Evolutionary conservation across 2,329 filamentous ascomycete species (phyloP).

Genomic region (Didymosphaeria variabile): DNA sequence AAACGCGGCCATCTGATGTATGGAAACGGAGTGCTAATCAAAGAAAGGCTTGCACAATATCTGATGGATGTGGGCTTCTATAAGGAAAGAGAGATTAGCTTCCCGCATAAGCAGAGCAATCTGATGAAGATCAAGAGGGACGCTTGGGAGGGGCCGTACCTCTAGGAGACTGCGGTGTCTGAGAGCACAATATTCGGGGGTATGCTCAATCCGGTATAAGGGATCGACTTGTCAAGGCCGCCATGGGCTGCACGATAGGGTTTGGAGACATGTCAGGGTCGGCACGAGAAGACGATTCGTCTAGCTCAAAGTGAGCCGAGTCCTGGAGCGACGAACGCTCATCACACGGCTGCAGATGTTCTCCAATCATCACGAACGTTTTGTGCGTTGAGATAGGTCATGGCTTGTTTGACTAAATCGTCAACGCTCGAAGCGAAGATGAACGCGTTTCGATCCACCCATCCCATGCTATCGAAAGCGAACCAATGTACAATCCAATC

Average conservation of each 20-base stretch:
- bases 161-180: slow-evolving; percentile 14
- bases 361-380: background rate
- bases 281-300: background rate
- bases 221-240: no score
- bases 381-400: background rate
- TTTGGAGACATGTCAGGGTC: no score
- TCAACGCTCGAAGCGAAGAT: background rate
- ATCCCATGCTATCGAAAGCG: background rate
- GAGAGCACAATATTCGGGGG: background rate
- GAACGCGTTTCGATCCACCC: background rate
- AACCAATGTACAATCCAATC: background rate
- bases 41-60: slow-evolving; percentile 71
- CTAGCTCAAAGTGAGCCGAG: background rate
- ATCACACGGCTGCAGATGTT: background rate
- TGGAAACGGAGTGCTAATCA: slow-evolving; percentile 21
- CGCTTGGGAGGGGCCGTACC: slow-evolving; percentile 65
- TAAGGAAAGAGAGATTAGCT: slow-evolving; percentile 84
- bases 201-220: background rate
- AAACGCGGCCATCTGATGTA: background rate
- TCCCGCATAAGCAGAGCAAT: slow-evolving; percentile 93
- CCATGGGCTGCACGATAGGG: no score
- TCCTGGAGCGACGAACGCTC: background rate
- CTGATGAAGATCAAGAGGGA: slow-evolving; percentile 83
- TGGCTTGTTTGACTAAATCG: background rate
- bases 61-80: slow-evolving; percentile 80